Base-by-base conservation (phyloP, 2,329 filamentous ascomycete species). In the Pseudocercospora crystallina region DNA sequence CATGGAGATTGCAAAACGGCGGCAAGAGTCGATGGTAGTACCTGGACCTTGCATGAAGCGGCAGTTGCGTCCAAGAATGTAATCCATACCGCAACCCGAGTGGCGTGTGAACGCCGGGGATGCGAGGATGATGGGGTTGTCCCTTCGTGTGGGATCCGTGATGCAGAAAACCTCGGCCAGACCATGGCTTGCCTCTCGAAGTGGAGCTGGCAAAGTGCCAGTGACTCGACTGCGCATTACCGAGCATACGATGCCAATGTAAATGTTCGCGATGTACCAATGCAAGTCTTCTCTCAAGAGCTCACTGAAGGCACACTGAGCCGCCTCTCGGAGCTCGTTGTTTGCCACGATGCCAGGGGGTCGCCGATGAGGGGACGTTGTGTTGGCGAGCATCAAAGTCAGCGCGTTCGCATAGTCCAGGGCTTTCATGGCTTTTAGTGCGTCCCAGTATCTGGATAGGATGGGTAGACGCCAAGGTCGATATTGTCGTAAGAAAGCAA, bases 101-200 rank as follows among this genome's bases (percentile, higher is more conserved):
- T 84, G 87, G 39, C 80, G 78, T 59, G 87, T 80, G 60, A 89
- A 90, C 67, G 87, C 85, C 76, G 89, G 83, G 2, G 85, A 89
- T 4, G 85, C 84, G 67, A 90, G 88, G 2, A 89, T 81, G 54
- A 90, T 87, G 0, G 86, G 87, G 63, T 89, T 89, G 54, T 89
- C 87, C 2, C 77, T 74, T 49, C 85, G 74, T 1, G 83, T 86
- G 7, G 87, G 86, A 64, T 90, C 87, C 0, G 85, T 87, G 49
- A 90, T 68, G 64, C 86, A 90, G 60, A 90, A 90, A 0, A 88
- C 85, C 64, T 90, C 86, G 0, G 85, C 86, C 52, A 90, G 66
- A 0, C 85, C 86, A 65, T 90, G 85, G 0, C 84, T 86, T 11
- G 85, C 79, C 35, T 86, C 82, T 35, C 80, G 76, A 14, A 89